Evolutionary conservation across 176 grass and related monocot genomes (phyloP).

Genomic region (Avena eriantha): DNA sequence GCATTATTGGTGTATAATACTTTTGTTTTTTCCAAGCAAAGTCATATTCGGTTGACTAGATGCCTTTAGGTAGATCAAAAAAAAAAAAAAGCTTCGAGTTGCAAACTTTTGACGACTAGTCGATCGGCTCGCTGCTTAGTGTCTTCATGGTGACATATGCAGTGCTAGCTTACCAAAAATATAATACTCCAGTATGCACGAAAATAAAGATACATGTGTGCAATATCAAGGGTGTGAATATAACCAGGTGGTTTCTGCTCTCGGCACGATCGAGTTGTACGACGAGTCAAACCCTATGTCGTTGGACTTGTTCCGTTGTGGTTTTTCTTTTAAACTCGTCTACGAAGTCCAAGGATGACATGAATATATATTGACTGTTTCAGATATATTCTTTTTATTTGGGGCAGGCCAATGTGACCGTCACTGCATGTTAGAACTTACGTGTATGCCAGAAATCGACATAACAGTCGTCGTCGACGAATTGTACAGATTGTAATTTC

Average conservation of each 20-base stretch:
- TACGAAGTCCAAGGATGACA: not conserved
- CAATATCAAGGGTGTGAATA: not conserved
- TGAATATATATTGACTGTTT: not conserved
- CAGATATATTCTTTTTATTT: not conserved
- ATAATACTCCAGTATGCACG: no score
- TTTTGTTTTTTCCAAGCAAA: not conserved
- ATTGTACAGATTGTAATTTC: no score
- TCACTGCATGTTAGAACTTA: not conserved
- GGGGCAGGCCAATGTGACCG: not conserved
- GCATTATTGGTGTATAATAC: not conserved
- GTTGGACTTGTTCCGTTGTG: not conserved
- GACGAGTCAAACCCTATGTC: not conserved
- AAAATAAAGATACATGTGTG: no score
- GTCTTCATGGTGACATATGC: not conserved
- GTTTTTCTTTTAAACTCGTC: not conserved
- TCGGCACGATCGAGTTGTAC: not conserved
- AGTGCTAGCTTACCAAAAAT: not conserved
- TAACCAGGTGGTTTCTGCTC: slow-evolving; percentile 1
- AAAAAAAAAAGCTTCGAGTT: not conserved
- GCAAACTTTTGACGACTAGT: not conserved
- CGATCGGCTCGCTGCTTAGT: no score
- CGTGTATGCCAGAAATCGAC: no score
- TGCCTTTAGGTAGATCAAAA: not conserved
- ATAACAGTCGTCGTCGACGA: not conserved
- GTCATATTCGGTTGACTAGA: not conserved